Evolutionary conservation across 2,329 filamentous ascomycete genomes (phyloP), one percentile per base, ranked within the genome.

Genomic region (Cladosporium phlei): DNA sequence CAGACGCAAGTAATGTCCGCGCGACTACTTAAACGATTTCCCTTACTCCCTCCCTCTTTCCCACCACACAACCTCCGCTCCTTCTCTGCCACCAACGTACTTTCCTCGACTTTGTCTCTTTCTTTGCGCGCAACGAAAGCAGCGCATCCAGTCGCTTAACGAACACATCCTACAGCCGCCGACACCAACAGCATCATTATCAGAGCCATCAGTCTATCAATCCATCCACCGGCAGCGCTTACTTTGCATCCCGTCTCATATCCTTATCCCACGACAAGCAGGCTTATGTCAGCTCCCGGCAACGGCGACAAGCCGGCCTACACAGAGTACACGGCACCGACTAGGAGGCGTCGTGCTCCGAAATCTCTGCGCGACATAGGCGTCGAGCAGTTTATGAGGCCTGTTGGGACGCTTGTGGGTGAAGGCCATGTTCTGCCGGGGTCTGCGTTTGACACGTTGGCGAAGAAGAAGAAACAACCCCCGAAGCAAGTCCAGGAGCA

Each of bases 81-180:
- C n/a, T n/a, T n/a, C n/a, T n/a, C n/a, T n/a, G n/a, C 35, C 21
- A 22, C 35, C 14, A 38, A n/a, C 35, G 35, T 22, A 38, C 21
- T 16, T 38, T 14, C 35, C 35, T 11, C 28, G 35, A 14, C n/a
- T 27, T 27, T n/a, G 16, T 22, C 21, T 14, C n/a, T 16, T 17
- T n/a, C 35, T 25, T 21, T 22, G 21, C 24, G 35, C 35, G 21
- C 35, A 3, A n/a, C 21, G 14, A 7, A 25, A 12, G 11, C n/a
- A 0, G 8, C 35, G 9, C 35, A 38, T 4, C n/a, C n/a, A n/a
- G n/a, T n/a, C n/a, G n/a, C n/a, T n/a, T n/a, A n/a, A n/a, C n/a
- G 27, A 27, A 2, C 10, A 33, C 30, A 19, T 19, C 16, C 16
- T 16, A 19, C 17, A 25, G 21, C 21, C 8, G 27, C 8, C 12